Base-by-base conservation (phyloP, 2,329 filamentous ascomycete genomes). In the Aureobasidium sp. region DNA sequence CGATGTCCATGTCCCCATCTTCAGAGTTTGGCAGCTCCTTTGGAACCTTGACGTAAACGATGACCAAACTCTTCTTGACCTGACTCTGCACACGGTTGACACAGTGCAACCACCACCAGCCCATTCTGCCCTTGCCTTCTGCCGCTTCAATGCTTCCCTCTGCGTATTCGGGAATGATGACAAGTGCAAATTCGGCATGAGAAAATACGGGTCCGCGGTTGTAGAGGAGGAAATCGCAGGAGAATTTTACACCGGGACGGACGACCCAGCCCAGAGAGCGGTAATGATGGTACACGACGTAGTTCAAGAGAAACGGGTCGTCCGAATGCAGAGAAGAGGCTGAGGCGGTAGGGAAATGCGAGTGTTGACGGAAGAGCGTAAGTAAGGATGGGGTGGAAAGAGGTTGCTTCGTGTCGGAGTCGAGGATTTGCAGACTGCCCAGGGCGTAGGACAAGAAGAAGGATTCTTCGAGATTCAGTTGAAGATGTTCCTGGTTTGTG, bases 221-320 rank as follows among this genome's bases (percentile, higher is more conserved):
- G 76, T 99, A 99, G 8, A 99, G 82, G n/a, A 99, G 79, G 79
- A 90, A 97, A 74, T 99, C 94, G 11, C 91, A 89, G 25, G 90
- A 90, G 69, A 99, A 99, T 71, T 99, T 99, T 72, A 96, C 87
- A 39, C 94, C 95, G 5, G 89, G 86, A 15, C 95, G 87, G 0
- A 95, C 88, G 1, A 97, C 90, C 93, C 94, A 99, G 27, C 94
- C 94, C 0, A 97, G 81, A 0, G 91, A 96, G 41, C 94, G 88
- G 77, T 96, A 99, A 73, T 99, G 93, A 72, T 99, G 94, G 73
- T 96, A 99, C 20, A 90, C 90, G 14, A 86, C 86, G 70, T 97
- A 99, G 63, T 90, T 87, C 0, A 96, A 74, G 22, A 97, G 78
- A 74, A 99, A 99, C 0, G 85, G 82, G 69, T 96, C 90, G 72